Base-by-base conservation (phyloP, 208 protist species). In the Trypanosoma vivax region DNA sequence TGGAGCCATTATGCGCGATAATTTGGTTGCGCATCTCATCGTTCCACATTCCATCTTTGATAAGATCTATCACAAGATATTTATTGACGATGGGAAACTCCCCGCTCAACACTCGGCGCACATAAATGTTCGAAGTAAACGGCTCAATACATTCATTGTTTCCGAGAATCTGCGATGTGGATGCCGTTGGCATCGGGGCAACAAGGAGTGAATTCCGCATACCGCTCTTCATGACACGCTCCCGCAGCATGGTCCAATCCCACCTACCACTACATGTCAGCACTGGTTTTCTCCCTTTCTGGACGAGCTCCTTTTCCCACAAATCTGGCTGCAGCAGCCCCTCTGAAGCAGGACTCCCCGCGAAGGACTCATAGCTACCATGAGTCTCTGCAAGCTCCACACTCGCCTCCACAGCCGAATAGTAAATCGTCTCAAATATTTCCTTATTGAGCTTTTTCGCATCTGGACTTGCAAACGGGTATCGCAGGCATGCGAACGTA, bases 91-190 rank as follows among this genome's bases (percentile, higher is more conserved):
- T 82, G 18, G 96, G 94, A 67, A 99, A 99, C 81, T 99, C 97
- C 37, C 98, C 98, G 33, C 96, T 97, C 25, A 99, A 82, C 25
- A 98, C 95, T 35, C 98, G 90, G 47, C 98, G 88, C 13, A 93
- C 78, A 82, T 99, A 99, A 52, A 99, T 96, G 80, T 99, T 99
- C 21, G 89, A 97, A 5, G 98, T 99, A 83, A 98, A 99, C 30
- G 98, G 98, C 76, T 99, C 98, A 65, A 99, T 98, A 79, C 96
- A 98, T 86, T 99, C 98, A 73, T 99, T 99, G 83, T 99, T 99
- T 54, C 98, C 97, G 24, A 99, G 83, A 59, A 99, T 99, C 83
- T 99, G 98, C 35, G 92, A 96, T 13, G 98, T 99, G 21, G 94
- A 98, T 10, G 98, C 98, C n/a, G 98, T 99, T n/a, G 98, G 98